These are phyloP conservation scores for Pythium brachiatum DNA, from an alignment of 352 stramenopile genomes.

Conservation along the genomic window DNA sequence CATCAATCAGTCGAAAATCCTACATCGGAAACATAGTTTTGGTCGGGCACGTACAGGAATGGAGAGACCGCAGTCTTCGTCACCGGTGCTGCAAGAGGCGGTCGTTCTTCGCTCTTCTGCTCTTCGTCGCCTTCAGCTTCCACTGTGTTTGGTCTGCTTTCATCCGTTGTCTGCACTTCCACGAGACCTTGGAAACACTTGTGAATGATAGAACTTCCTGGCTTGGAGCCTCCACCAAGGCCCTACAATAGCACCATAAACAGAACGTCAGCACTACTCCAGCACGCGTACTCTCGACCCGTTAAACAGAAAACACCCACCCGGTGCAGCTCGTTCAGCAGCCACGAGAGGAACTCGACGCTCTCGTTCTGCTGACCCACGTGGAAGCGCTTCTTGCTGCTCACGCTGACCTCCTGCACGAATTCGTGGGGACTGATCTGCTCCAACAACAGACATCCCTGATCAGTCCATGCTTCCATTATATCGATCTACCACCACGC, in stretches of 20 bases:
- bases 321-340: constrained; percentile 94
- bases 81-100: constrained; percentile 3
- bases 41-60: constrained; percentile 55
- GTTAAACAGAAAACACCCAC: constrained; percentile 31
- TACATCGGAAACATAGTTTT: neutral
- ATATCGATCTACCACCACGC: constrained; percentile 19
- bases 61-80: constrained; percentile 50
- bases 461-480: neutral
- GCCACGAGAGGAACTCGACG: constrained; percentile 96
- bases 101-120: constrained; percentile 19
- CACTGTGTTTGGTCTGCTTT: constrained; percentile 39
- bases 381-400: constrained; percentile 96
- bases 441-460: neutral
- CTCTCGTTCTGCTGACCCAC: constrained; percentile 94
- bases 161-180: constrained; percentile 87
- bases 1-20: neutral
- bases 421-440: constrained; percentile 96
- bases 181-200: constrained; percentile 96
- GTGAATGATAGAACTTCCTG: constrained; percentile 92
- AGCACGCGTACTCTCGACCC: neutral
- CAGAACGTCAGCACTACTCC: neutral
- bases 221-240: constrained; percentile 81
- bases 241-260: constrained; percentile 35
- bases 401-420: constrained; percentile 93
- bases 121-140: constrained; percentile 31